Percentiles rank a stretch among this genome's conserved stretches.
phyloP scores from a whole-genome alignment of 495 filamentous ascomycete genomes.

The Chlorociboria aeruginascens region DNA sequence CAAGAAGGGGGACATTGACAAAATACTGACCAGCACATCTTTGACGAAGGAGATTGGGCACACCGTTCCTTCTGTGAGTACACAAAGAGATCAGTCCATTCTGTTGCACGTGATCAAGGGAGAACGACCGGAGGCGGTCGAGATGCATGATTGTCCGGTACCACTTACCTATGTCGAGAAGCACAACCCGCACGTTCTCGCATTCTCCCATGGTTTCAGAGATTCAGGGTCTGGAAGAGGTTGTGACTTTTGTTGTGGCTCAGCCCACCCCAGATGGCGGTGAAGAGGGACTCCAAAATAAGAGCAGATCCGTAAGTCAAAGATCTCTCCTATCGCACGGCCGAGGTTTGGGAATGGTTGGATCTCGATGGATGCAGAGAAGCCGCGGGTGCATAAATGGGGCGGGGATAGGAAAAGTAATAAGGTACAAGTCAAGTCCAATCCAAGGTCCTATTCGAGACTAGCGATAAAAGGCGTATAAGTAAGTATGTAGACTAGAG shows the following conservation, averaged over 20 bases:
- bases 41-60: constrained; percentile 64
- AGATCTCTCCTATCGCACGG: constrained; percentile 10
- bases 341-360: constrained; percentile 8
- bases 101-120: constrained; percentile 3
- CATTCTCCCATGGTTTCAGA: background rate
- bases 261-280: constrained; percentile 13
- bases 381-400: too few relatives aligned
- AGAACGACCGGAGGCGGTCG: background rate
- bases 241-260: background rate
- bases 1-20: too few relatives aligned
- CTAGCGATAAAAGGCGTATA: too few relatives aligned
- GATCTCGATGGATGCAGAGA: background rate
- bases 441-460: too few relatives aligned
- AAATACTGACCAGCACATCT: constrained; percentile 44
- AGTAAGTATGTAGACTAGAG: too few relatives aligned
- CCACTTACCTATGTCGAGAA: constrained; percentile 28
- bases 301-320: constrained; percentile 3
- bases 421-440: too few relatives aligned
- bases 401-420: too few relatives aligned
- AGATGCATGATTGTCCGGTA: constrained; percentile 1
- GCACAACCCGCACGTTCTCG: constrained; percentile 14
- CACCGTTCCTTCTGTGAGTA: constrained; percentile 50
- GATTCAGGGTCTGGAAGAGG: background rate
- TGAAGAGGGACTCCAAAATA: constrained; percentile 2
- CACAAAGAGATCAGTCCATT: constrained; percentile 3